Base-by-base conservation (phyloP, 1,284 basidiomycete species). In the Ceratobasidium sp. region DNA sequence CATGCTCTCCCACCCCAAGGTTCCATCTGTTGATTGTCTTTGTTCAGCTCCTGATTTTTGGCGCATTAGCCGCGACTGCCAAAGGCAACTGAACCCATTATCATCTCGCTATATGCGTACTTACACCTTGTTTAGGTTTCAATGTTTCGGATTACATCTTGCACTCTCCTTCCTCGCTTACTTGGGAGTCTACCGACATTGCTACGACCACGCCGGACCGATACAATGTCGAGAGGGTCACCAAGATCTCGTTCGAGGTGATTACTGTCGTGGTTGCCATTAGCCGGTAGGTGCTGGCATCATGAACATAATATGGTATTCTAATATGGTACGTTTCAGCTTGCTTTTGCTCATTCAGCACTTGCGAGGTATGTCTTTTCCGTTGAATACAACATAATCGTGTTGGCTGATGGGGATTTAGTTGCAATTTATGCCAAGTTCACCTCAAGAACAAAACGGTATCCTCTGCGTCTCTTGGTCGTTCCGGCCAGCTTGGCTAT, bases 381-480 rank as follows among this genome's bases (percentile, higher is more conserved):
- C n/a, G n/a, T n/a, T n/a, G n/a, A n/a, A n/a, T n/a, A n/a, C n/a
- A n/a, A n/a, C n/a, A n/a, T n/a, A n/a, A n/a, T n/a, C n/a, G n/a
- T n/a, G n/a, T n/a, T n/a, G n/a, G n/a, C n/a, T n/a, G n/a, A n/a
- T n/a, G 8, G 53, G n/a, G 19, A 44, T 17, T 22, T 22, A 67
- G 67, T 71, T 27, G 53, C 54, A 14, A 33, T 71, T 0, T 71
- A 71, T 19, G 67, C 67, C n/a, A 60, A 71, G 27, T 41, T 71
- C 15, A 71, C 67, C 14, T 60, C 67, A 17, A 71, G 19, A 14
- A 17, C 36, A 5, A 45, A 56, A 22, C 11, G 29, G 15, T 60
- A 48, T 29, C 67, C 67, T 15, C 67, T 56, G 11, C 36, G 56
- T 14, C 67, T 71, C 17, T 22, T 71, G 7, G 62, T 73, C 11